Base-by-base conservation (phyloP, 257 asterid species). In the Fraxinus pennsylvanica region DNA sequence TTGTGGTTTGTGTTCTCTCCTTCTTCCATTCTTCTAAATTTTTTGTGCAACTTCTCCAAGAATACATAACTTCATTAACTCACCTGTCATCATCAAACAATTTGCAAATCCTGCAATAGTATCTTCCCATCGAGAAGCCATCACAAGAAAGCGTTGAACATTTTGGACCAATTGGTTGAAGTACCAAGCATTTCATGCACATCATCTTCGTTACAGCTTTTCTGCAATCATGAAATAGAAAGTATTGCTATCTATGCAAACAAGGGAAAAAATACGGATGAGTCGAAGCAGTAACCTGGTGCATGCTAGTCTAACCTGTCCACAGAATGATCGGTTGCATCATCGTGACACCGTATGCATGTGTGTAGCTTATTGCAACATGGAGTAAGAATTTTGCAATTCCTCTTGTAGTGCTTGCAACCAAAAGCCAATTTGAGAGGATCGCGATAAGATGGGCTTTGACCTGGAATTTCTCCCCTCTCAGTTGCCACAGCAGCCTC, bases 291-390 rank as follows among this genome's bases (percentile, higher is more conserved):
- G 61, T 76, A 80, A 78, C 59, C 59, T 25, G 59, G 75, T 68
- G 73, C 80, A 72, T 71, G 76, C 80, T 73, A 73, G 75, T 79
- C 88, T 80, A 74, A 92, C 98, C 97, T 91, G 86, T 92, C 94
- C 83, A 90, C 77, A 68, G 89, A 78, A 81, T 94, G 98, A 89
- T 92, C 94, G 25, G 91, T 27, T 83, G 80, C 78, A 61, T 94
- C 98, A 79, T 94, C 97, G 70, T 94, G 98, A 83, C 98, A 94
- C 76, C 94, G 92, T 82, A 94, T 87, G 89, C 98, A 94, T 35
- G 98, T 84, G 84, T 80, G 89, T 29, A 94, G 86, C 89, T 88
- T 84, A 77, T 88, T 87, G 87, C 98, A 94, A 82, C 98, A 94
- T 59, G 95, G 88, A 68, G 92, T 86, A 38, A 94, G 75, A 81